Percentiles rank a stretch among this genome's conserved stretches.
Conservation (phyloP, 2,329 filamentous ascomycete genomes). For the Blumeria hordei region DNA sequence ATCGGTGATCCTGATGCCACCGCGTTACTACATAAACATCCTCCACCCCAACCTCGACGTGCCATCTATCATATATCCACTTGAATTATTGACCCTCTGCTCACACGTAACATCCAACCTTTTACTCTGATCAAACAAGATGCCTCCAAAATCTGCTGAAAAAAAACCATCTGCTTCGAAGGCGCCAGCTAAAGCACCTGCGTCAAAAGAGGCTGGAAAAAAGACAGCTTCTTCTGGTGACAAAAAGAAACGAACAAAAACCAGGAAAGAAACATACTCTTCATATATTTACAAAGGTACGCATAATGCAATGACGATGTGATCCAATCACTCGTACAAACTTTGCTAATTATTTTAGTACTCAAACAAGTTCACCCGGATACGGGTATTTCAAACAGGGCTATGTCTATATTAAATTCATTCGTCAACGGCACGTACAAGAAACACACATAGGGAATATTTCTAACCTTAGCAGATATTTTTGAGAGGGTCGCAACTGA, state of each 20-base stretch:
- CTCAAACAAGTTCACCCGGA: conserved; percentile 99
- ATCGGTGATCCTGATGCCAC: background rate
- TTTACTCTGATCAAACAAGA: conserved; percentile 26
- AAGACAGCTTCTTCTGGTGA: conserved; percentile 92
- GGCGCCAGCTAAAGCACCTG: conserved; percentile 63
- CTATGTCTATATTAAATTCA: conserved; percentile 99
- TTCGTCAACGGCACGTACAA: conserved; percentile 97
- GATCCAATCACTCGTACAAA: too few relatives aligned
- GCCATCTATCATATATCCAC: too few relatives aligned
- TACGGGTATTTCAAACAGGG: conserved; percentile 98
- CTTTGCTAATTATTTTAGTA: conserved; percentile 31
- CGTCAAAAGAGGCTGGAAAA: conserved; percentile 90
- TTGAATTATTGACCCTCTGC: too few relatives aligned
- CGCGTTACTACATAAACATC: background rate
- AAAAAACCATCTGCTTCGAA: conserved; percentile 98
- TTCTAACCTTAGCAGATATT: conserved; percentile 46
- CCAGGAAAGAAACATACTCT: conserved; percentile 99
- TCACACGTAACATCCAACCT: too few relatives aligned
- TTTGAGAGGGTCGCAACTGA: conserved; percentile 98
- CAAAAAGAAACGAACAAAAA: conserved; percentile 99
- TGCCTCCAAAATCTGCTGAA: conserved; percentile 81
- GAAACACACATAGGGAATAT: too few relatives aligned
- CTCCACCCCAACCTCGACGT: too few relatives aligned
- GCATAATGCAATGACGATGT: too few relatives aligned
- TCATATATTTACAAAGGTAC: conserved; percentile 99